These are phyloP conservation scores for Trametes cinnabarina DNA, from an alignment of 768 basidiomycete species.

Conservation along the genomic window DNA sequence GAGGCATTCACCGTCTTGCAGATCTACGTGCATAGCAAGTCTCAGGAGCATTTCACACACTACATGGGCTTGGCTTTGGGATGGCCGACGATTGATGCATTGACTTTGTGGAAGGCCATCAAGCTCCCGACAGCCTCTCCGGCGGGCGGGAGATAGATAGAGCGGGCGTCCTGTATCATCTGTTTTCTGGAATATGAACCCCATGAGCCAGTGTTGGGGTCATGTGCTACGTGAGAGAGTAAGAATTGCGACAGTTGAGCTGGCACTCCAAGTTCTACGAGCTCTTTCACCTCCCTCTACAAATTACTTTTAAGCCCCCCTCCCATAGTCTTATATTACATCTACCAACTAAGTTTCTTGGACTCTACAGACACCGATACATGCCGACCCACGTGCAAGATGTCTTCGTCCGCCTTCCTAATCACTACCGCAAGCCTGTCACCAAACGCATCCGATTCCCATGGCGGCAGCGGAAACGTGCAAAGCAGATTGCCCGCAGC, in stretches of 20 bases:
- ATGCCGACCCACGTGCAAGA: not conserved
- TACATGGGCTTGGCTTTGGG: not conserved
- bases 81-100: not conserved
- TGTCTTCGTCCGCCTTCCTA: not conserved
- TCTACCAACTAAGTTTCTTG: too few relatives aligned
- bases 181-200: too few relatives aligned
- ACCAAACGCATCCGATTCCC: not conserved
- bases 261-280: too few relatives aligned
- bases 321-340: too few relatives aligned
- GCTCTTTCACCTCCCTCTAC: too few relatives aligned
- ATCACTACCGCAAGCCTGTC: not conserved
- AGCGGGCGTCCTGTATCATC: too few relatives aligned
- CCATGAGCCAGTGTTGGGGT: too few relatives aligned
- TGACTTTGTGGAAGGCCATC: not conserved
- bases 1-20: not conserved
- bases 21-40: not conserved
- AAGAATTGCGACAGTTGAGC: too few relatives aligned
- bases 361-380: too few relatives aligned
- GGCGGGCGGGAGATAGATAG: too few relatives aligned
- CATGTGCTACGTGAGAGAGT: too few relatives aligned
- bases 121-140: not conserved
- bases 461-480: not conserved
- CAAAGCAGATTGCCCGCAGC: not conserved
- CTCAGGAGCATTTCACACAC: not conserved
- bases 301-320: too few relatives aligned